Percentiles rank a stretch among this genome's conserved stretches.
These are phyloP conservation scores for Dendrobium officinale DNA, from an alignment of 106 monocot species.

Conservation along the genomic window DNA sequence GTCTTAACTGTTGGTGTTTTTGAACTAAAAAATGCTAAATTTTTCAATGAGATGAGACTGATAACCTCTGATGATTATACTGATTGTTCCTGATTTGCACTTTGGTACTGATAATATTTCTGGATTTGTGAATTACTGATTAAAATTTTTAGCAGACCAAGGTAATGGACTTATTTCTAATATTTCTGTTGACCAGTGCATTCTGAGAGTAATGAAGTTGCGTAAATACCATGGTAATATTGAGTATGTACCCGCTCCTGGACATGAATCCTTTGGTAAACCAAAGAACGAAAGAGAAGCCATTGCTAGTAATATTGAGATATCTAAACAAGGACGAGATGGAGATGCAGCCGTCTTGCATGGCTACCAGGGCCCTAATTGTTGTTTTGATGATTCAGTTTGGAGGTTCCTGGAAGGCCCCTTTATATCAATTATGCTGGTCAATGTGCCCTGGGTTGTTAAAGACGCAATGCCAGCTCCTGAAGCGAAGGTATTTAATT, in stretches of 20 bases:
- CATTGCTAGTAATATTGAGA: not conserved
- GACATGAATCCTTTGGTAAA: constrained; percentile 50
- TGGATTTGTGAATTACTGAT: not conserved
- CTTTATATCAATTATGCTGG: constrained; percentile 60
- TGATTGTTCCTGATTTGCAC: not conserved
- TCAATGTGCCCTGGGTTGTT: constrained; percentile 66
- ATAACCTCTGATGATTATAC: not conserved
- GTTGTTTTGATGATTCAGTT: constrained; percentile 25
- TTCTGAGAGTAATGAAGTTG: constrained; percentile 53
- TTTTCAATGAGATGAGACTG: too few species aligned
- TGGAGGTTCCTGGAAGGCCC: constrained; percentile 77
- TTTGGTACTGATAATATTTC: not conserved
- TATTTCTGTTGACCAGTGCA: constrained; percentile 16
- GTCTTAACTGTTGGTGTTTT: not conserved
- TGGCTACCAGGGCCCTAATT: constrained; percentile 51
- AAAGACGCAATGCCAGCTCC: constrained; percentile 61
- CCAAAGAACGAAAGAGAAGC: constrained; percentile 7
- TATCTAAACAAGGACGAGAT: not conserved
- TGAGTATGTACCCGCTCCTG: constrained; percentile 57
- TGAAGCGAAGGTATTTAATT: constrained; percentile 56
- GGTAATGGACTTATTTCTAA: not conserved
- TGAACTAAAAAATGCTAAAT: too few species aligned
- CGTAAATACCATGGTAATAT: constrained; percentile 49
- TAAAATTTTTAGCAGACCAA: not conserved
- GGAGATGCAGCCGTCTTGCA: constrained; percentile 2